Evolutionary conservation across 768 basidiomycete genomes (phyloP).

Genomic region (Tylopilus intermedius): DNA sequence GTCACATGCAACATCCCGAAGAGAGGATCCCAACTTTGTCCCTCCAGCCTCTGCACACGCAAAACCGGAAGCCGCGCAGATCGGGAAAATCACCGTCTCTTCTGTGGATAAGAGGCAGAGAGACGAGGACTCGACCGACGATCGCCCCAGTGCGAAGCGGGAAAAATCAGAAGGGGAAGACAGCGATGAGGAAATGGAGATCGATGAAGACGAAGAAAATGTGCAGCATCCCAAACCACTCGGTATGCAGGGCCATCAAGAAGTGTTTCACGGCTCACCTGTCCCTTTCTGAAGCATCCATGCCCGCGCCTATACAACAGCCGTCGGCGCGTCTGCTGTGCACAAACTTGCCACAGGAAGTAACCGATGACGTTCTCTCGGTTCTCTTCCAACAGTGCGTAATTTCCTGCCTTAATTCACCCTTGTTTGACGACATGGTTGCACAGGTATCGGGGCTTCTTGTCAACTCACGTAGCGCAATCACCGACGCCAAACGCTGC

Average conservation of each 20-base stretch:
- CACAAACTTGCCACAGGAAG: conserved; percentile 87
- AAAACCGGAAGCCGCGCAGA: conserved; percentile 42
- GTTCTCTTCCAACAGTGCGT: conserved; percentile 91
- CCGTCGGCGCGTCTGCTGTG: conserved; percentile 64
- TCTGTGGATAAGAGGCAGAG: conserved; percentile 58
- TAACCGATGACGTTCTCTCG: conserved; percentile 78
- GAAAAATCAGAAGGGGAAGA: conserved; percentile 60
- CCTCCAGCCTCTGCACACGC: conserved; percentile 64
- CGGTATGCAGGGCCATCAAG: conserved; percentile 40
- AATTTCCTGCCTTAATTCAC: neutral
- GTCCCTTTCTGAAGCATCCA: conserved; percentile 26
- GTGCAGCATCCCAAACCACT: conserved; percentile 36
- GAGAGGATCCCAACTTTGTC: conserved; percentile 78
- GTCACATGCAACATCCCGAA: conserved; percentile 76
- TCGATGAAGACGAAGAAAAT: conserved; percentile 80
- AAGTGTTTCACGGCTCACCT: conserved; percentile 9
- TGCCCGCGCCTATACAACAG: conserved; percentile 48
- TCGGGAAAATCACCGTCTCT: conserved; percentile 32
- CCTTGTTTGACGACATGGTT: neutral
- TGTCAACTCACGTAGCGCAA: conserved; percentile 61
- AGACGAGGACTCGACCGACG: conserved; percentile 54
- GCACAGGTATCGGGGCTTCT: conserved; percentile 78
- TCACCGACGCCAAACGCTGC: conserved; percentile 64
- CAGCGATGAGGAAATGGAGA: conserved; percentile 87
- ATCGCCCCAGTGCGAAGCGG: conserved; percentile 58